Percentiles rank a stretch among this genome's conserved stretches.
phyloP scores from a whole-genome alignment of 2,329 filamentous ascomycete genomes.

The Scorias spongiosa region DNA sequence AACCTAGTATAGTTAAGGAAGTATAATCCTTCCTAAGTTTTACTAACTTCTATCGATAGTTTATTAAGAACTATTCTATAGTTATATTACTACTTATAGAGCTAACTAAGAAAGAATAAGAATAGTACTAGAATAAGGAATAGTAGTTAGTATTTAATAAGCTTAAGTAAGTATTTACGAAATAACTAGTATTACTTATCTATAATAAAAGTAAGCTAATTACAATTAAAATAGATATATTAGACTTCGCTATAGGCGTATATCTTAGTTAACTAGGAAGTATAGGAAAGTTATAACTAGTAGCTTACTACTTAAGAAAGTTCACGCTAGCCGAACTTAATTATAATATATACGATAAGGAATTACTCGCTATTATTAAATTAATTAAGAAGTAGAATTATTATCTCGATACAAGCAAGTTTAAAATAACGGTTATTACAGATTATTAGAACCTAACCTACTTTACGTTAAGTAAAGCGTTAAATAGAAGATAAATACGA shows the following conservation, averaged over 20 bases:
- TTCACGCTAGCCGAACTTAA: constrained; percentile 3
- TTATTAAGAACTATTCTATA: constrained; percentile 2
- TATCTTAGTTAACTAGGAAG: constrained; percentile 2
- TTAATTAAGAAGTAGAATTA: neutral
- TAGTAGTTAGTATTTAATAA: constrained; percentile 1
- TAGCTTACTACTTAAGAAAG: constrained; percentile 9
- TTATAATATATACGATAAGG: constrained; percentile 3
- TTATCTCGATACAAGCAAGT: neutral
- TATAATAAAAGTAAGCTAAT: neutral
- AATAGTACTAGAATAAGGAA: constrained; percentile 1
- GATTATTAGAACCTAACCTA: neutral
- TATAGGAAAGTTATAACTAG: constrained; percentile 2
- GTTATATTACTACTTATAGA: neutral
- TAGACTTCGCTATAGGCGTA: neutral
- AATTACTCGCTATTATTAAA: neutral
- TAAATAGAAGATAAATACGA: neutral
- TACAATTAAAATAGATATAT: neutral
- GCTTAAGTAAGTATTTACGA: neutral
- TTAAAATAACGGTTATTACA: neutral
- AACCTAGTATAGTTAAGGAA: constrained; percentile 8
- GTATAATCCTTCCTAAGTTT: constrained; percentile 9
- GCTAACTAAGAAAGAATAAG: neutral
- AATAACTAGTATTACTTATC: neutral
- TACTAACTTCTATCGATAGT: neutral
- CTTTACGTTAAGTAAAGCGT: neutral